Evolutionary conservation across 2,329 filamentous ascomycete species (phyloP), one percentile per base, ranked within the genome.

Genomic region (Xylogone sp.): DNA sequence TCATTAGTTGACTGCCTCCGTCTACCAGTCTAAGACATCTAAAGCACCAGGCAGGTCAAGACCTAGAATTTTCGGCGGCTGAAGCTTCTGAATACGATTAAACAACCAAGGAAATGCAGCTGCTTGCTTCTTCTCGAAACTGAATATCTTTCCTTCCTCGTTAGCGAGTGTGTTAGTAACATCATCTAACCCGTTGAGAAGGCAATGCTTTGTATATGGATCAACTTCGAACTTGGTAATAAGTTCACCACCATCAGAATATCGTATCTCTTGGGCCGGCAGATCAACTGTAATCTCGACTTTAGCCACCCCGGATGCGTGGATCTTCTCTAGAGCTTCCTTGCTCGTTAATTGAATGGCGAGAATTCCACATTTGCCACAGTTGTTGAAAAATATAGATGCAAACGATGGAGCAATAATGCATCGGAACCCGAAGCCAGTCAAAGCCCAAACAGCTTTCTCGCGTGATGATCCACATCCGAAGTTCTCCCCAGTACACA

Each of bases 361-460:
- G 56, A 97, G 76, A 92, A 97, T 97, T 75, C 92, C 92, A 75
- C 97, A 97, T 81, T 97, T 97, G 81, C 96, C 96, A n/a, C 87
- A 92, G 78, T 97, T 97, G 82, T 96, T 96, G 82, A 91, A 93
- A 82, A 96, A 96, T 70, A 97, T 97, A 64, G 93, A 89, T 53
- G 86, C 87, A 59, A 81, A 88, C 2, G 86, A 90, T 2, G 90
- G 88, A 1, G 91, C 92, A 61, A 97, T 94, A 65, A 97, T 79
- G 68, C 86, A 91, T 68, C 86, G 88, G 73, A 97, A 95, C 62
- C 92, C 92, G 62, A 96, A 96, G 72, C 97, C 92, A 53, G 94
- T 84, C 21, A 97, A 79, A 2, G 92, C 91, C 92, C 92, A 97
- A 0, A 92, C 92, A 1, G 92, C 92, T 74, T 97, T 92, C 72